Base-by-base conservation (phyloP, 495 filamentous ascomycete genomes). In the Daldinia decipiens region DNA sequence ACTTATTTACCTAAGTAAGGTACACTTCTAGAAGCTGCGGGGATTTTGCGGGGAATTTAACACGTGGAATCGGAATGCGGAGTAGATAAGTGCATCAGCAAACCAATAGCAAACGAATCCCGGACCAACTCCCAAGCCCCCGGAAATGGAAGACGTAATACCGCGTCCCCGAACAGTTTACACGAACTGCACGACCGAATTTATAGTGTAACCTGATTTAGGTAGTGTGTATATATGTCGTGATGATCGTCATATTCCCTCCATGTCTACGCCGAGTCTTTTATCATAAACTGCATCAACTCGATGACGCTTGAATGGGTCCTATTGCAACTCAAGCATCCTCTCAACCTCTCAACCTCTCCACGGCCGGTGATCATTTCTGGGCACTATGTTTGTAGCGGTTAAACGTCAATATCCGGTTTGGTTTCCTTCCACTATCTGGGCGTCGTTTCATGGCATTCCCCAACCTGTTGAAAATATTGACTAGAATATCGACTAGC, bases 341-440 rank as follows among this genome's bases (percentile, higher is more conserved):
- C 75, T 39, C 21, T 24, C 21, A 24, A 24, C 15, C 75, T 39
- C 21, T 24, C 21, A 24, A 24, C 21, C 21, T 24, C 40, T 58
- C 26, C 27, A 34, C 53, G 50, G 15, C 32, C 38, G 61, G 29
- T 36, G 60, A 60, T 70, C 62, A 54, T 15, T 54, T 68, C 59
- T 68, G 50, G 65, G 65, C 59, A 72, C 59, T 56, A 59, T 66
- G 29, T 53, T 53, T 32, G 24, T 50, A 32, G 54, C 56, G 66
- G 71, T 62, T 66, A 70, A 68, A 69, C 34, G 38, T 29, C 66
- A 70, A 70, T 66, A 63, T 62, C 70, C 66, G 66, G 65, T 47
- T 39, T 21, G 32, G n/a, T 56, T 51, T 32, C 38, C 47, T 15
- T 29, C 50, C 12, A 45, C 11, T 38, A 67, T 65, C 43, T 65